phyloP scores from a whole-genome alignment of 345 rosid species.

The Gossypium bickii region DNA sequence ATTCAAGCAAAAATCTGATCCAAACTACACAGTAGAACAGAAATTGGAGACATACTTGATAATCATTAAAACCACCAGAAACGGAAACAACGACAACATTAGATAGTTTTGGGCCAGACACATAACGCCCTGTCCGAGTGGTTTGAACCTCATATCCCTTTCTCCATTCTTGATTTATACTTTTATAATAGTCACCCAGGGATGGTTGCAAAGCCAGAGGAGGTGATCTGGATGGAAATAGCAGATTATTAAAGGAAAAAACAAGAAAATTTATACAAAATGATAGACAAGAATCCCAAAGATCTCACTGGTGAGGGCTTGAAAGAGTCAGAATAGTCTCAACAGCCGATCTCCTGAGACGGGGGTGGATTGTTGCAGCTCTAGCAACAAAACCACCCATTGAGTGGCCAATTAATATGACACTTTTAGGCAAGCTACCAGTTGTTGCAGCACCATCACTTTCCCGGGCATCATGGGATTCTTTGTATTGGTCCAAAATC shows the following conservation, averaged over 20 bases:
- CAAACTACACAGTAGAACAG: constrained; percentile 6
- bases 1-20: constrained; percentile 7
- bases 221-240: constrained; percentile 73
- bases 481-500: constrained; percentile 90
- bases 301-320: constrained; percentile 88
- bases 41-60: constrained; percentile 51
- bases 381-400: constrained; percentile 99
- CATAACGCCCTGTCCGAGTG: constrained; percentile 42
- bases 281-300: constrained; percentile 18
- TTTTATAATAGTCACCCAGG: constrained; percentile 73
- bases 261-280: constrained; percentile 18
- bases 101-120: constrained; percentile 65
- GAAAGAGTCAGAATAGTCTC: constrained; percentile 91
- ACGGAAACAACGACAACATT: constrained; percentile 76
- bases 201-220: constrained; percentile 98
- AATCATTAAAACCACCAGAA: constrained; percentile 88
- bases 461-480: constrained; percentile 61
- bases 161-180: constrained; percentile 80
- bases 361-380: constrained; percentile 88
- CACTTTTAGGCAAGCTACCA: constrained; percentile 66
- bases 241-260: constrained; percentile 24
- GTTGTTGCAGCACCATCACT: constrained; percentile 71
- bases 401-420: constrained; percentile 95
- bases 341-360: constrained; percentile 68
- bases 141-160: constrained; percentile 63